Evolutionary conservation across 2,329 filamentous ascomycete species (phyloP).

Genomic region (Arthrinium phaeospermum): DNA sequence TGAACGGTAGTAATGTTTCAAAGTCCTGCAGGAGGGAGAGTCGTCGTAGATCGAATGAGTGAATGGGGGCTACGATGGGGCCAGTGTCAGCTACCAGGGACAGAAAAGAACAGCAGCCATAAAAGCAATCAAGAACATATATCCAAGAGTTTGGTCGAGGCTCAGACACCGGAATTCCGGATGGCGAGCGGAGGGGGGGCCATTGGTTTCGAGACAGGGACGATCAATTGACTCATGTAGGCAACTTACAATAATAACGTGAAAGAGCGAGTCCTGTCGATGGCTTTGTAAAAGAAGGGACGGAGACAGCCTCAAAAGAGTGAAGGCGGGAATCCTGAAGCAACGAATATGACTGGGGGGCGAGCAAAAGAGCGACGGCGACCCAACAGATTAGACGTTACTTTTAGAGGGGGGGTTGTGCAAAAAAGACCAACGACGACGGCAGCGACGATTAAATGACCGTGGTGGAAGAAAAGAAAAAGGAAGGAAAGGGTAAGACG

Average conservation of each 20-base stretch:
- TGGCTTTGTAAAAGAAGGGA: slow-evolving; percentile 47
- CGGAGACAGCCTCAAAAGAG: slow-evolving; percentile 52
- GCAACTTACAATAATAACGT: background rate
- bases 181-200: background rate
- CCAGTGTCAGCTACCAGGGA: slow-evolving; percentile 11
- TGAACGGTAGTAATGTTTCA: slow-evolving; percentile 19
- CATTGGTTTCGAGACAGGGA: slow-evolving; percentile 11
- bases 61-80: slow-evolving; percentile 21
- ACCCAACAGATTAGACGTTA: slow-evolving; percentile 35
- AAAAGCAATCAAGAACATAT: slow-evolving; percentile 9
- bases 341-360: slow-evolving; percentile 47
- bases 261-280: slow-evolving; percentile 12
- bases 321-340: slow-evolving; percentile 48
- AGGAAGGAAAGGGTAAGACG: slow-evolving; percentile 23
- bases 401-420: slow-evolving; percentile 34
- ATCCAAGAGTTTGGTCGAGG: background rate
- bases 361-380: slow-evolving; percentile 34
- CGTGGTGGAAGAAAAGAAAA: slow-evolving; percentile 39
- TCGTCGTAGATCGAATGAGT: slow-evolving; percentile 27
- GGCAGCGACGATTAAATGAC: slow-evolving; percentile 42
- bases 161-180: background rate
- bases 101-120: background rate
- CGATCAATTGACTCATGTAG: background rate
- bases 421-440: slow-evolving; percentile 34
- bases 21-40: slow-evolving; percentile 34